These are phyloP conservation scores for Mortierella polycephala DNA, from an alignment of 371 early-diverging fungal genomes.

Conservation along the genomic window DNA sequence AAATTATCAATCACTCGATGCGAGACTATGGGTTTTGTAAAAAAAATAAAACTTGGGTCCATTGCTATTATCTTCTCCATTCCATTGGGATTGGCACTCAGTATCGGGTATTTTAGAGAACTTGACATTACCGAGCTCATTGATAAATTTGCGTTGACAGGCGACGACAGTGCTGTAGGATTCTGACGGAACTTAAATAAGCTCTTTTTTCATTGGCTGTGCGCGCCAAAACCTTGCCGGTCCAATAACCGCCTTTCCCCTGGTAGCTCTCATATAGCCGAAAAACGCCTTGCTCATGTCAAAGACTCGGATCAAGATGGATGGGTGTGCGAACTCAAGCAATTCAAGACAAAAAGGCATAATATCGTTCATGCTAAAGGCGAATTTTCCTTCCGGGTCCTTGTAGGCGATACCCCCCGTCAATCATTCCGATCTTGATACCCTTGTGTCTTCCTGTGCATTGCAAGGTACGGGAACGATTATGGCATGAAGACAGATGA, in stretches of 20 bases:
- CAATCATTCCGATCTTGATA: constrained; percentile 76
- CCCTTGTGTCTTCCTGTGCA: too few relatives aligned
- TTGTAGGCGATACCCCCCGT: constrained; percentile 77
- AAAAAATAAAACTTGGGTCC: background rate
- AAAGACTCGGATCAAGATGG: constrained; percentile 30
- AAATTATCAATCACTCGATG: background rate
- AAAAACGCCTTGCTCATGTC: constrained; percentile 18
- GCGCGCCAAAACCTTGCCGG: too few relatives aligned
- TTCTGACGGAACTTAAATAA: too few relatives aligned
- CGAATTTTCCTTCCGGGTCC: constrained; percentile 50
- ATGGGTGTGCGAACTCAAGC: constrained; percentile 49
- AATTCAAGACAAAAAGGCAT: constrained; percentile 20
- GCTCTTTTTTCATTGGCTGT: too few relatives aligned
- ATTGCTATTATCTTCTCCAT: constrained; percentile 15
- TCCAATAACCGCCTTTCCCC: constrained; percentile 12
- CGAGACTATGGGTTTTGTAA: background rate
- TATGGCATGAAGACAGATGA: too few relatives aligned
- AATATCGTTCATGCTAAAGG: constrained; percentile 19
- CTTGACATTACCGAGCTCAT: too few relatives aligned
- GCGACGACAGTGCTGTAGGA: too few relatives aligned
- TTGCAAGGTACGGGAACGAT: too few relatives aligned
- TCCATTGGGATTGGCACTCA: background rate
- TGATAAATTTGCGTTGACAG: too few relatives aligned
- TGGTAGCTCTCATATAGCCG: constrained; percentile 19
- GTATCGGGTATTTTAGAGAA: too few relatives aligned